Evolutionary conservation across 257 asterid species (phyloP), one percentile per base, ranked within the genome.

Genomic region (Primulina eburnea): DNA sequence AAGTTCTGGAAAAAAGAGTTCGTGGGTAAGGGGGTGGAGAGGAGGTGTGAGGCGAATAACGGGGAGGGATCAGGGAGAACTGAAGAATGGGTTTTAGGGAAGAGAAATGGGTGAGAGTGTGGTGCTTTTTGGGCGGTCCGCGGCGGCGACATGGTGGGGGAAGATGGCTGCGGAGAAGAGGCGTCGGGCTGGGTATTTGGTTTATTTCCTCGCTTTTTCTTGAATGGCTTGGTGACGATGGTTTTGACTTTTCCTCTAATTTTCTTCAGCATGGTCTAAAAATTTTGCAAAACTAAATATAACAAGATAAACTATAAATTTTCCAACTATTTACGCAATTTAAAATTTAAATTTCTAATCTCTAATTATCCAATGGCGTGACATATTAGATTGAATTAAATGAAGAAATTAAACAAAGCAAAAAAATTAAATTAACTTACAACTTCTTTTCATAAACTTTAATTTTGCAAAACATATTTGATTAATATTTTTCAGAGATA

Each of bases 1-100:
- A 89, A 82, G 71, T 93, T 93, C 32, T 93, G 99, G 73, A 90
- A 93, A 65, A 93, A 93, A 2, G 97, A 88, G 70, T 84, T 92
- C 3, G 98, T 92, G 64, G 98, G 98, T 29, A 90, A 74, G 16
- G 96, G 99, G 26, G 74, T 1, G 26, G 87, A 77, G 73, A 86
- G 88, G 74, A 93, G 97, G 20, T 82, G 52, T 9, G 81, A 87
- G 67, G 96, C 66, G 73, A 93, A 90, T 82, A 89, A 86, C 3
- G 60, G 59, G 56, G 95, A 78, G 52, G 99, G 96, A 30, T 93
- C 97, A 8, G 99, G 97, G 50, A 93, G 96, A 72, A 90, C 90
- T 8, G 84, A 43, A 59, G 99, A 93, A 61, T 82, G 78, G 65
- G 90, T 73, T 69, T 65, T 26, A 1, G 99, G 99, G 83, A 90